Evolutionary conservation across 116 monocot species (phyloP).

Genomic region (Papilionanthe hybrid): DNA sequence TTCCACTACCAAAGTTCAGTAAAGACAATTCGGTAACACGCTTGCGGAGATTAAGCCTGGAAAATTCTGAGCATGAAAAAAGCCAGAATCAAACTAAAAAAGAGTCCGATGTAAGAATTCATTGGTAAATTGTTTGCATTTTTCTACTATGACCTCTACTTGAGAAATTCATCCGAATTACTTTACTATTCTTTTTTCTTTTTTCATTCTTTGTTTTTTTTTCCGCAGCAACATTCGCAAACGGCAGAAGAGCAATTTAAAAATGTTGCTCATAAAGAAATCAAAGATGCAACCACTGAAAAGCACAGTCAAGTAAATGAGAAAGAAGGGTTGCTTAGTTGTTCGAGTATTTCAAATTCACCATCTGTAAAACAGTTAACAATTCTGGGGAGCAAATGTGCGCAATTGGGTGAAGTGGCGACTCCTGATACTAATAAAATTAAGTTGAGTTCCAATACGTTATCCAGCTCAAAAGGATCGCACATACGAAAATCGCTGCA

Average conservation of each 20-base stretch:
- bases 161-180: slow-evolving; percentile 3
- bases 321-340: neutral
- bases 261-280: slow-evolving; percentile 8
- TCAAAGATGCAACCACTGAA: neutral
- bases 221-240: slow-evolving; percentile 4
- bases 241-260: slow-evolving; percentile 8
- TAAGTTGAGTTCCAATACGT: slow-evolving; percentile 15
- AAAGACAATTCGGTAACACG: slow-evolving; percentile 11
- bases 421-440: slow-evolving; percentile 21
- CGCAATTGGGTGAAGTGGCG: slow-evolving; percentile 24
- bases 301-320: no score
- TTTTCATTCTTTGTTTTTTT: no score
- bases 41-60: slow-evolving; percentile 22
- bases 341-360: slow-evolving; percentile 10
- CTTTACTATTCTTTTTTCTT: neutral
- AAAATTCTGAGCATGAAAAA: slow-evolving; percentile 10
- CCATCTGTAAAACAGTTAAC: slow-evolving; percentile 9
- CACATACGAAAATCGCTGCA: slow-evolving; percentile 64
- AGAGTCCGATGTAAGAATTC: slow-evolving; percentile 2
- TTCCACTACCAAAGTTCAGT: slow-evolving; percentile 14
- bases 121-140: neutral
- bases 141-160: neutral
- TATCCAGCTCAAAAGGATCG: slow-evolving; percentile 33
- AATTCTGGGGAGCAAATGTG: slow-evolving; percentile 13
- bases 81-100: slow-evolving; percentile 8